These are phyloP conservation scores for Acer campestre DNA, from an alignment of 345 rosid genomes.

Conservation along the genomic window DNA sequence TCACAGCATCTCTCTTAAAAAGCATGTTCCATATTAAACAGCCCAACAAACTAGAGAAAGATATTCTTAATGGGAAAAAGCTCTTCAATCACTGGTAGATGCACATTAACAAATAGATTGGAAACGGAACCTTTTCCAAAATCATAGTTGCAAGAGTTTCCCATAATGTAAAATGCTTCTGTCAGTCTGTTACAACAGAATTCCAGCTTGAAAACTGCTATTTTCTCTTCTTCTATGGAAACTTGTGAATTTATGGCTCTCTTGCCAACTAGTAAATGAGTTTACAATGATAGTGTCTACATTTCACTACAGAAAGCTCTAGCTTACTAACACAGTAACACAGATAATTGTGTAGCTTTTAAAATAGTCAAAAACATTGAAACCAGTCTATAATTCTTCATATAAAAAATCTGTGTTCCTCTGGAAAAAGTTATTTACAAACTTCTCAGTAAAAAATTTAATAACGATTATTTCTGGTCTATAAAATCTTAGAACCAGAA, in stretches of 20 bases:
- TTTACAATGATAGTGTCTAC: too few relatives aligned
- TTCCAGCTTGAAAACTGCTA: neutral
- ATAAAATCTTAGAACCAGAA: neutral
- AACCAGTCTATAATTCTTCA: neutral
- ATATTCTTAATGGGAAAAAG: neutral
- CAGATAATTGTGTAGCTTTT: neutral
- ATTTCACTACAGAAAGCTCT: neutral
- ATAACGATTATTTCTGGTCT: neutral
- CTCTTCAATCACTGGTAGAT: neutral
- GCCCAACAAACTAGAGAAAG: neutral
- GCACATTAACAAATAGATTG: neutral
- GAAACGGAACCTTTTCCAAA: neutral
- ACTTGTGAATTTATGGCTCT: neutral
- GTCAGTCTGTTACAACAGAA: neutral
- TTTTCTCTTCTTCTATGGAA: neutral
- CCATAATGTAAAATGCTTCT: neutral
- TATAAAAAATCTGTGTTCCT: neutral
- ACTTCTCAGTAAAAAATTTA: too few relatives aligned
- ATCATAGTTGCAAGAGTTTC: neutral
- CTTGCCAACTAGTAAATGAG: neutral
- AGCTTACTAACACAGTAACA: neutral
- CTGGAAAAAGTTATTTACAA: too few relatives aligned
- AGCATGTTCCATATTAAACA: neutral
- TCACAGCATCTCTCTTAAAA: neutral
- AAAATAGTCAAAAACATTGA: neutral